A percentile compares a stretch with the other conserved stretches of the same genome.
These are phyloP conservation scores for Cercophora samala DNA, from an alignment of 495 filamentous ascomycete species.

Conservation along the genomic window DNA sequence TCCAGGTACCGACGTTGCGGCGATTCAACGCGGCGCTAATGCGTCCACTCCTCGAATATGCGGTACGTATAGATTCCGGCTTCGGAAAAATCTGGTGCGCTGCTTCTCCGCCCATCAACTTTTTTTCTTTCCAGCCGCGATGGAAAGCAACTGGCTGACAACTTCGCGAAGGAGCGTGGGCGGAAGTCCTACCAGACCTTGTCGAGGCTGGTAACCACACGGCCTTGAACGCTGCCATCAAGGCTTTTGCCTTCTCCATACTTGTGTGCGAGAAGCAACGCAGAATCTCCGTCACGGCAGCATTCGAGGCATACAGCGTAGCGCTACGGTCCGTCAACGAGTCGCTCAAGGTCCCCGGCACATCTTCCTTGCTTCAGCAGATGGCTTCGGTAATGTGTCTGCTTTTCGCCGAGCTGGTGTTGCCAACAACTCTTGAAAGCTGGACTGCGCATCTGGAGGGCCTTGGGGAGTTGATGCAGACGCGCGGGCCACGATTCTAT, in stretches of 20 bases:
- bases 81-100: neutral
- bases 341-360: constrained; percentile 20
- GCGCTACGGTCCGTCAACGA: constrained; percentile 31
- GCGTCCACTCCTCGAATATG: constrained; percentile 35
- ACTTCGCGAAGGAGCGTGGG: constrained; percentile 23
- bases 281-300: constrained; percentile 14
- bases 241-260: constrained; percentile 32
- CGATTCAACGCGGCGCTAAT: neutral
- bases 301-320: constrained; percentile 25
- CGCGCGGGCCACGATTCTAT: constrained; percentile 28
- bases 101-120: neutral
- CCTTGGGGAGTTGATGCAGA: constrained; percentile 29
- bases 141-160: neutral
- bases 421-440: constrained; percentile 27
- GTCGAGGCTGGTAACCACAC: constrained; percentile 8
- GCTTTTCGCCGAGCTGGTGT: constrained; percentile 33
- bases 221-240: constrained; percentile 30
- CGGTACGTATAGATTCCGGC: constrained; percentile 20
- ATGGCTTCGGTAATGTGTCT: constrained; percentile 41
- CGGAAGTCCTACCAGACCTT: constrained; percentile 36
- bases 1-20: constrained; percentile 8
- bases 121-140: neutral
- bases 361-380: constrained; percentile 19
- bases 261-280: constrained; percentile 17
- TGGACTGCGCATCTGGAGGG: constrained; percentile 34